A percentile compares a stretch with the other conserved stretches of the same genome.
These are phyloP conservation scores for Macroventuria anomochaeta DNA, from an alignment of 2,329 filamentous ascomycete species.

Conservation along the genomic window DNA sequence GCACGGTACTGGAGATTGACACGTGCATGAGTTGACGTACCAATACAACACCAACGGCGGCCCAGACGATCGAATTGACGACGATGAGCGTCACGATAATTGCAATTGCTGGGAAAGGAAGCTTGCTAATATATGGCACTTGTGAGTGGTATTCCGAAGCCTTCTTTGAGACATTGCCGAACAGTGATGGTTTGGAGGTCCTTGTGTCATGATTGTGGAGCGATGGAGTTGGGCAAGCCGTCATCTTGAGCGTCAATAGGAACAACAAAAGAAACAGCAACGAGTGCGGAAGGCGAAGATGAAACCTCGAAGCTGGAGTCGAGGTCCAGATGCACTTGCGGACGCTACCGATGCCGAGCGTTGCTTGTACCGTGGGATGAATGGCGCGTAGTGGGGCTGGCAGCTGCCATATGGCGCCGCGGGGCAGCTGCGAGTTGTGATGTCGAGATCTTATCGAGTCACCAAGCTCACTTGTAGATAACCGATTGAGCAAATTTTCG, in stretches of 20 bases:
- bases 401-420: constrained; percentile 20
- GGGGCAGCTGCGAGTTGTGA: constrained; percentile 23
- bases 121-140: constrained; percentile 61
- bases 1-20: background rate
- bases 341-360: constrained; percentile 9
- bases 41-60: constrained; percentile 63
- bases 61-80: constrained; percentile 65
- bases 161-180: constrained; percentile 38
- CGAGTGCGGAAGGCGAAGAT: background rate
- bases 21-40: constrained; percentile 46
- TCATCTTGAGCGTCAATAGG: background rate
- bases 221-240: background rate
- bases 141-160: constrained; percentile 58
- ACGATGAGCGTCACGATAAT: constrained; percentile 62
- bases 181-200: constrained; percentile 24
- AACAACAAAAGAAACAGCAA: background rate
- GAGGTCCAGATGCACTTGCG: constrained; percentile 1
- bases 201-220: background rate
- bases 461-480: background rate
- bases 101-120: constrained; percentile 63
- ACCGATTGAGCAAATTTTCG: background rate
- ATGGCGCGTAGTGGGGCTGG: constrained; percentile 20
- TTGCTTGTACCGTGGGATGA: constrained; percentile 22
- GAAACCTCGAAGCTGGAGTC: background rate
- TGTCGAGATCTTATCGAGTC: constrained; percentile 22